These are phyloP conservation scores for Lyophyllum decastes DNA, from an alignment of 768 basidiomycete genomes.

Conservation along the genomic window DNA sequence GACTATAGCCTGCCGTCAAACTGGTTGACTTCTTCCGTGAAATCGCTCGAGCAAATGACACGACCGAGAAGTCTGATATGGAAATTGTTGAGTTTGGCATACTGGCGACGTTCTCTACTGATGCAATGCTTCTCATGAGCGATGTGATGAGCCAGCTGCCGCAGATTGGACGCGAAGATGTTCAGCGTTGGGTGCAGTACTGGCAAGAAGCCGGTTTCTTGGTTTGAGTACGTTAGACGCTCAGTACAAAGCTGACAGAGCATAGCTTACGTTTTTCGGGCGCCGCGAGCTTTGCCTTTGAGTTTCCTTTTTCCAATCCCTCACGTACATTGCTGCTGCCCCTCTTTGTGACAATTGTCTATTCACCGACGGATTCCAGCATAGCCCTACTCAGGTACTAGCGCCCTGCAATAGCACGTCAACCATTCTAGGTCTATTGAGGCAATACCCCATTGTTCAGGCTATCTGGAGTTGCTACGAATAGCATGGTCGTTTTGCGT, in stretches of 20 bases:
- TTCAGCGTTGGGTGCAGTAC: neutral
- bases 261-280: neutral
- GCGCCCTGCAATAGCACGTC: neutral
- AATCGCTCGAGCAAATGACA: neutral
- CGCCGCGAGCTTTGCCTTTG: neutral
- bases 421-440: neutral
- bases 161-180: neutral
- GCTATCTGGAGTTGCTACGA: neutral
- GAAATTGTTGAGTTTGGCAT: neutral
- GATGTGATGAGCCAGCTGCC: neutral
- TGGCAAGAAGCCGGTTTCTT: neutral
- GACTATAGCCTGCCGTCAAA: conserved; percentile 13
- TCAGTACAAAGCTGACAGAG: neutral
- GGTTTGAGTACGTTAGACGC: neutral
- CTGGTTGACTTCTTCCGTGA: conserved; percentile 16
- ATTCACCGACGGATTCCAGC: neutral
- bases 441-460: too few relatives aligned
- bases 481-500: neutral
- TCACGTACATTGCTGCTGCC: neutral
- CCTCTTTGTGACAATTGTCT: neutral
- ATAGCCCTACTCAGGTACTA: neutral
- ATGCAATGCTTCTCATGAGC: neutral
- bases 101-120: neutral
- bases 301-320: neutral
- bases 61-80: neutral